Percentiles rank a stretch among this genome's conserved stretches.
These are phyloP conservation scores for Globisporangium cylindrosporum DNA, from an alignment of 352 stramenopile genomes.

Conservation along the genomic window DNA sequence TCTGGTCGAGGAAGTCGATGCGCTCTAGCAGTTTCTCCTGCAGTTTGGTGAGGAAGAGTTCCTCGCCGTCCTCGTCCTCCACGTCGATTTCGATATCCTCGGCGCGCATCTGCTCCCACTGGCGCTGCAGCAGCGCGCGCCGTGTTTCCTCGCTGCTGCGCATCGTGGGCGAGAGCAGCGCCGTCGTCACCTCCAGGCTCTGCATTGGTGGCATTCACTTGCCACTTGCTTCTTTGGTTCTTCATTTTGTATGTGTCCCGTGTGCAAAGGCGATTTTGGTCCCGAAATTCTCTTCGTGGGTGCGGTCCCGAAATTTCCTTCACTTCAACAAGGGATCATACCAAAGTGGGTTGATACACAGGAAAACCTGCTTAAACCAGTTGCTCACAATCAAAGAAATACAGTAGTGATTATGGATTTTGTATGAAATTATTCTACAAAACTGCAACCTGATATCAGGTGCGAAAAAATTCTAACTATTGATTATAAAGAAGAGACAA, in stretches of 20 bases:
- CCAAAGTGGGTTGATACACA: too few species aligned
- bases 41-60: conserved; percentile 60
- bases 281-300: not conserved
- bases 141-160: conserved; percentile 16
- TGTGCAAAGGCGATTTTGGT: not conserved
- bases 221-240: not conserved
- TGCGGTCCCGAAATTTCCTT: not conserved
- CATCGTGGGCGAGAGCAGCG: conserved; percentile 35
- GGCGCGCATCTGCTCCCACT: conserved; percentile 7
- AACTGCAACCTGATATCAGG: not conserved
- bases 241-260: not conserved
- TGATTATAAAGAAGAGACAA: too few species aligned
- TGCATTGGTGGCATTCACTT: conserved; percentile 29
- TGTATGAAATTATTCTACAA: not conserved
- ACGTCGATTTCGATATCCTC: conserved; percentile 50
- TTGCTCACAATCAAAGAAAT: too few species aligned
- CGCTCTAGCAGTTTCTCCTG: conserved; percentile 72
- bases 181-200: conserved; percentile 57
- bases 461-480: not conserved
- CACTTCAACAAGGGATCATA: too few species aligned
- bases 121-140: conserved; percentile 8
- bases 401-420: too few species aligned
- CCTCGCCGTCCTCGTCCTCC: conserved; percentile 41
- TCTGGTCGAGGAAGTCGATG: conserved; percentile 35
- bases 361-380: too few species aligned